These are phyloP conservation scores for Sonneratia alba DNA, from an alignment of 345 rosid genomes.

Conservation along the genomic window DNA sequence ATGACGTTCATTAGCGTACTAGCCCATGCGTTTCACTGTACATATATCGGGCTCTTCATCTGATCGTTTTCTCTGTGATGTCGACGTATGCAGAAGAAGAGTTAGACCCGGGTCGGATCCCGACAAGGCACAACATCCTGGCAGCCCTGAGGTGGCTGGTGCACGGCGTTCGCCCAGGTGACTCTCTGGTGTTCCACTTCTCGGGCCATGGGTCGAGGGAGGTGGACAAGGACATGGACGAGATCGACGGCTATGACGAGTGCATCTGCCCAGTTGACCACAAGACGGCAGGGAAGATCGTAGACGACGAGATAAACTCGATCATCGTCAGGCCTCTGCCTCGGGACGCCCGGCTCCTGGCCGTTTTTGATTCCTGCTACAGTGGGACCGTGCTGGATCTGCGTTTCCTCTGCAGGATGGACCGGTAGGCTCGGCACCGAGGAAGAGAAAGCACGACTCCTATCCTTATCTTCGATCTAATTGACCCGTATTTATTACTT, in stretches of 20 bases:
- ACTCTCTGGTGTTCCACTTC: constrained; percentile 73
- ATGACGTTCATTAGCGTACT: too few relatives aligned
- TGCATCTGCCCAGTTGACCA: constrained; percentile 63
- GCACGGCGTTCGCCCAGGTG: constrained; percentile 54
- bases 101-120: constrained; percentile 34
- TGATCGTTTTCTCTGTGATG: neutral
- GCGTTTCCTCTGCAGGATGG: constrained; percentile 53
- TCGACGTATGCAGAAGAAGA: constrained; percentile 47
- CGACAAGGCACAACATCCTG: constrained; percentile 66
- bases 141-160: constrained; percentile 63
- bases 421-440: constrained; percentile 21
- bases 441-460: too few relatives aligned
- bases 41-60: too few relatives aligned
- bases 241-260: constrained; percentile 66
- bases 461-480: too few relatives aligned
- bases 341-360: constrained; percentile 57
- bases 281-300: constrained; percentile 54
- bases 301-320: constrained; percentile 64
- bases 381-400: constrained; percentile 70
- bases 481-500: neutral
- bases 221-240: constrained; percentile 38
- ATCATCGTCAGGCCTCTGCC: constrained; percentile 66
- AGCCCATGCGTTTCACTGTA: neutral
- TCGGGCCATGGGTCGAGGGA: constrained; percentile 75
- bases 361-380: constrained; percentile 59